A percentile compares a stretch with the other conserved stretches of the same genome.
Conservation (phyloP, 768 basidiomycete species). For the Rhizopogon salebrosus region DNA sequence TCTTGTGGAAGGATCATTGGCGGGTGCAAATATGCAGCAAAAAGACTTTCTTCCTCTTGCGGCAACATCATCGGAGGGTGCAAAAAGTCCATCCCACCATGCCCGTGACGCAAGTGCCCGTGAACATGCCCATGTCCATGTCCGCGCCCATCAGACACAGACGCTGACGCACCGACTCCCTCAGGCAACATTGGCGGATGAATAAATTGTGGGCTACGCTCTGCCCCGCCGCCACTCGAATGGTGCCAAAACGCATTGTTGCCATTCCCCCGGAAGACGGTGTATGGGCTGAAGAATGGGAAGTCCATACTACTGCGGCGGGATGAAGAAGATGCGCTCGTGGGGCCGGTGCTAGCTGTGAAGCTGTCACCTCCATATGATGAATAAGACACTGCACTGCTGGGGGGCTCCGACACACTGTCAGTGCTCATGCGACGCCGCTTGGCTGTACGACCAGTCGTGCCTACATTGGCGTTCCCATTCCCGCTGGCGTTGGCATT, state of each 20-base stretch:
- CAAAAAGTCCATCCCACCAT: conserved; percentile 55
- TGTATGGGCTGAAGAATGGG: conserved; percentile 53
- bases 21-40: conserved; percentile 48
- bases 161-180: background rate
- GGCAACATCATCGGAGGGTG: conserved; percentile 57
- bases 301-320: conserved; percentile 61
- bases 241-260: conserved; percentile 74
- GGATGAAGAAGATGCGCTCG: conserved; percentile 50
- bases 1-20: conserved; percentile 47
- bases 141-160: background rate
- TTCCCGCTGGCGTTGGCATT: too few relatives aligned
- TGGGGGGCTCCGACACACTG: conserved; percentile 46
- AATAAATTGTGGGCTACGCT: conserved; percentile 50
- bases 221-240: conserved; percentile 64
- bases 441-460: conserved; percentile 44
- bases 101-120: background rate
- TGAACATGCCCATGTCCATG: background rate
- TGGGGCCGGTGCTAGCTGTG: conserved; percentile 36
- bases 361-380: conserved; percentile 55
- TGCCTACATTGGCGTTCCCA: background rate
- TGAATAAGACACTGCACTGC: conserved; percentile 58
- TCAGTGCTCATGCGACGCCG: conserved; percentile 67
- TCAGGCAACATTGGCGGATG: conserved; percentile 67
- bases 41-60: conserved; percentile 63
- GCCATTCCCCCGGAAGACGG: conserved; percentile 50